Evolutionary conservation across 228 moss, liverwort and hornwort species (phyloP), one percentile per base, ranked within the genome.

Genomic region (Sphagnum magellanicum): DNA sequence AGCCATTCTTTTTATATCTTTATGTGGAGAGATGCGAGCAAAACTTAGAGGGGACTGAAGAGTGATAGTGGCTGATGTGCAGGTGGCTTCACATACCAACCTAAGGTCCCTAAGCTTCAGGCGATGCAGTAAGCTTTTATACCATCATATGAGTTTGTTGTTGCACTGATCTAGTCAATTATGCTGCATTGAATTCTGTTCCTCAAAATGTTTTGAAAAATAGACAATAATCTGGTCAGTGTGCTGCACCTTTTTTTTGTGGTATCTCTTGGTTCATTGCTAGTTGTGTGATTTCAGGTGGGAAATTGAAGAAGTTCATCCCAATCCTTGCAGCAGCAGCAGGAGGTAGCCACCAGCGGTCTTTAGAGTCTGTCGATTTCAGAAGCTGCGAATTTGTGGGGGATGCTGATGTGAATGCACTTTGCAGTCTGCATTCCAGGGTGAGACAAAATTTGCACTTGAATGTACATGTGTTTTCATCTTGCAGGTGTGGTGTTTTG

Each of bases 251-350:
- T 32, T 32, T 32, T 32, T 32, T 32, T 32, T 32, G 32, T 32
- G 32, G 32, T 32, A 32, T 32, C 32, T 32, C 32, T 32, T 32
- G 32, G 32, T 32, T 32, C 32, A 32, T 32, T 32, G 32, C 8
- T 55, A 55, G 8, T 55, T 55, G 46, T 63, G 16, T 63, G 16
- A 47, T 16, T 52, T 52, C 76, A 97, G 96, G 96, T 80, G 78
- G 70, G 59, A 97, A 91, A 79, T 77, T 97, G 73, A 90, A 87
- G 76, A 88, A 71, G 50, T 91, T 93, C 74, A 79, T 88, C 72
- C 91, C 88, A 65, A 91, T 97, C 67, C 77, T 97, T 75, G 91
- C 91, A 78, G 97, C 91, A 78, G 93, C 97, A 74, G 88, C 93
- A 50, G 81, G 84, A 51, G 84, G 80, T 72, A 81, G 84, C 53